phyloP scores from a whole-genome alignment of 2,329 filamentous ascomycete species.

The Penicillium sp. region DNA sequence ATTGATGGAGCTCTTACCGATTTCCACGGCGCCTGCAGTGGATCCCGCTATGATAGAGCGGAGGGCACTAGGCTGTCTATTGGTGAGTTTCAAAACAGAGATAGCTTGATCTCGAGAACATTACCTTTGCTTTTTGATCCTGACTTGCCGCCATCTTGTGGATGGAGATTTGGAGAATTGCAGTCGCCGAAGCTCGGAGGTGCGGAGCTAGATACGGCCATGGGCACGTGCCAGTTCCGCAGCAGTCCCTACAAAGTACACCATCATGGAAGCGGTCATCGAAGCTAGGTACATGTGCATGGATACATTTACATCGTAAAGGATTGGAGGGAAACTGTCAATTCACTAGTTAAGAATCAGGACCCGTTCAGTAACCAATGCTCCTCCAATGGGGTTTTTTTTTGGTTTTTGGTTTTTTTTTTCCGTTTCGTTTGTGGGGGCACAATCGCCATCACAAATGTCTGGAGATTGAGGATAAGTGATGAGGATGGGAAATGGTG shows the following conservation, averaged over 20 bases:
- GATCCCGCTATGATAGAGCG: constrained; percentile 90
- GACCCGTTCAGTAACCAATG: constrained; percentile 18
- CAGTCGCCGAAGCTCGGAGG: constrained; percentile 17
- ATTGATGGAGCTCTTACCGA: constrained; percentile 54
- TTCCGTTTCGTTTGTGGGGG: not conserved
- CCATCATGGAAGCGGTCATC: too few species aligned
- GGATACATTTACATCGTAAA: not conserved
- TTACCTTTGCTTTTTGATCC: constrained; percentile 40
- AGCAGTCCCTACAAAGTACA: not conserved
- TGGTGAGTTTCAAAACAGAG: constrained; percentile 33
- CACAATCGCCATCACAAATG: not conserved
- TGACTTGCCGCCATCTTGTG: constrained; percentile 34
- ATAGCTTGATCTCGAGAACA: constrained; percentile 1
- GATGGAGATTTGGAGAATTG: constrained; percentile 1
- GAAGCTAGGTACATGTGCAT: not conserved
- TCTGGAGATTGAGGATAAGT: not conserved
- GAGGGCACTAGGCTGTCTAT: constrained; percentile 66
- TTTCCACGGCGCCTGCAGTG: constrained; percentile 91
- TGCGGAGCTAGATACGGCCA: constrained; percentile 16
- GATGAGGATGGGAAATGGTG: not conserved
- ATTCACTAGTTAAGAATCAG: constrained; percentile 26
- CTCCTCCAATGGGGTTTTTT: constrained; percentile 29
- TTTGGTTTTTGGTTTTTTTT: constrained; percentile 15
- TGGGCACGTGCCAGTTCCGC: constrained; percentile 18
- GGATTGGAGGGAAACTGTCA: constrained; percentile 29